Evolutionary conservation across 2,329 filamentous ascomycete genomes (phyloP), one percentile per base, ranked within the genome.

Genomic region (Xylariomycetidae sp.): DNA sequence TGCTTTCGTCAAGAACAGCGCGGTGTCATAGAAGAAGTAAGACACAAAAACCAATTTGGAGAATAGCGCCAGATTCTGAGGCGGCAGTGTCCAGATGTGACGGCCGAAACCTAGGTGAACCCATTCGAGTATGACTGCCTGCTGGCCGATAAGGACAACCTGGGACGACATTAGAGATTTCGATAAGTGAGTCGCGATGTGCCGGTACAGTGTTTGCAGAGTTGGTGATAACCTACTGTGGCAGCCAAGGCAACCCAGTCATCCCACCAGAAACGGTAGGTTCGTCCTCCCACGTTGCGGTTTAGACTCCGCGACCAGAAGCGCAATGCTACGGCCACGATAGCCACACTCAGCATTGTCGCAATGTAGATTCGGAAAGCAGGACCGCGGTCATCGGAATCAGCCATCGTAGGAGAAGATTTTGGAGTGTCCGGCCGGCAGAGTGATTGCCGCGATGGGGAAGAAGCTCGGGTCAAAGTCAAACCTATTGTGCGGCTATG

Each of bases 51-150:
- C 6, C 8, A 35, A 20, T 10, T 35, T 35, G 3, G 13, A 3
- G 15, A 28, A 18, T 13, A 30, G 8, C 7, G 18, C 4, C 5
- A 20, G 10, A n/a, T 39, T 16, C 13, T 13, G 22, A 3, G 25
- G 25, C 18, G 14, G 10, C 20, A 36, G 13, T 6, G 25, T 24
- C 22, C 25, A 13, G 12, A 22, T 16, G 30, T 39, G 37, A 2
- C 33, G 37, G 2, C 37, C 37, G 13, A 39, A 30, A n/a, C 37
- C 35, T 17, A 18, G 13, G 7, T 24, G 25, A n/a, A 38, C 14
- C 31, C 19, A 10, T 12, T 19, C 35, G 25, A 33, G 16, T 13
- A 8, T n/a, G 8, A 23, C n/a, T 8, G 20, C 20, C 8, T 8
- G 8, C 20, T 23, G 20, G 20, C 8, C 20, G 20, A n/a, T 8